These are phyloP conservation scores for Zanthoxylum bungeanum DNA, from an alignment of 345 rosid genomes.

Conservation along the genomic window DNA sequence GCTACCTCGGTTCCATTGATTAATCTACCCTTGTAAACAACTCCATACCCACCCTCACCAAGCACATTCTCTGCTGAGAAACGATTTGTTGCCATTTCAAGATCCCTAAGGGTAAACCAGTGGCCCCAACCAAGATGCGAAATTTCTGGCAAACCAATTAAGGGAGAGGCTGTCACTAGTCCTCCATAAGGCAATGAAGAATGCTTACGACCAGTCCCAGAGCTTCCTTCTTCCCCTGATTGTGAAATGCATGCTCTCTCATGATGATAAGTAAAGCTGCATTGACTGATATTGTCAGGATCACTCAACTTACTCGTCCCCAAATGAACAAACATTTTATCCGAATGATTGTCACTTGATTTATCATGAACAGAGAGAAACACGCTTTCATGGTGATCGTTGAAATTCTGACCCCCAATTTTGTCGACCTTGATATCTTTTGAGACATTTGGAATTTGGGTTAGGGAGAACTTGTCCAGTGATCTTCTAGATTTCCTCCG, in stretches of 20 bases:
- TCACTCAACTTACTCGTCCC: constrained; percentile 74
- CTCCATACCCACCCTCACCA: constrained; percentile 99
- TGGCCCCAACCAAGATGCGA: constrained; percentile 99
- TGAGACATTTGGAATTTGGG: constrained; percentile 72
- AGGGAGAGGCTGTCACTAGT: constrained; percentile 74
- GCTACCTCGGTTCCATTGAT: constrained; percentile 94
- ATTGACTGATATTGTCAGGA: constrained; percentile 73
- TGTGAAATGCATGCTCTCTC: constrained; percentile 72
- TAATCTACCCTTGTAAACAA: constrained; percentile 81
- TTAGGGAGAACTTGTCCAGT: constrained; percentile 43
- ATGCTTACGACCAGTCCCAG: constrained; percentile 52
- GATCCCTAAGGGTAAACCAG: constrained; percentile 98
- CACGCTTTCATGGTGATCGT: constrained; percentile 46
- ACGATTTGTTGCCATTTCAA: constrained; percentile 74
- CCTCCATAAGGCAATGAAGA: constrained; percentile 52
- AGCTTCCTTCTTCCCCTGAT: constrained; percentile 93
- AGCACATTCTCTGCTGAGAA: constrained; percentile 77
- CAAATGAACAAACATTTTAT: constrained; percentile 50
- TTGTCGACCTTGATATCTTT: constrained; percentile 90
- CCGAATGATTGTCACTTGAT: constrained; percentile 46
- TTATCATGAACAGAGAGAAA: constrained; percentile 50
- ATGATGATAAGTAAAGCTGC: constrained; percentile 63
- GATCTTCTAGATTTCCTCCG: constrained; percentile 60
- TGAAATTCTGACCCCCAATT: constrained; percentile 47
- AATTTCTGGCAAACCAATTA: constrained; percentile 85